Evolutionary conservation across 164 flowering plant genomes (phyloP).

Genomic region (Chimonanthus praecox): DNA sequence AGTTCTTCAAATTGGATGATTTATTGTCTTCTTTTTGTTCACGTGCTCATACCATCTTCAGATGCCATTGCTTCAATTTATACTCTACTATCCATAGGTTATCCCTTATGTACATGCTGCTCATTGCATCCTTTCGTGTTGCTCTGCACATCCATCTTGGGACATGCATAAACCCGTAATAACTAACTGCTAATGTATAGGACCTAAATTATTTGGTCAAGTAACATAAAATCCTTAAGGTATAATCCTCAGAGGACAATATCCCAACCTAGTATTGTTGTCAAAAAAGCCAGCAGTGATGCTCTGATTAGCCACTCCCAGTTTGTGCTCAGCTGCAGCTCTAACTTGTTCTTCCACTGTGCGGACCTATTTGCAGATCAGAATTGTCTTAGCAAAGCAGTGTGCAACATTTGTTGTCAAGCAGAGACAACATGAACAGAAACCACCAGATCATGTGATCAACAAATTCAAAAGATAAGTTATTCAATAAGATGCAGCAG

Average conservation of each 20-base stretch:
- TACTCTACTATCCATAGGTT: too few relatives aligned
- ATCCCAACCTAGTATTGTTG: constrained; percentile 79
- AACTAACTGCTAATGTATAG: too few relatives aligned
- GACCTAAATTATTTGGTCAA: background rate
- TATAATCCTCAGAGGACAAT: background rate
- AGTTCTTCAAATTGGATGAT: background rate
- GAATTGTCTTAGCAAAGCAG: background rate
- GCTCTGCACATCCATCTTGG: too few relatives aligned
- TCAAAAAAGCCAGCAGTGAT: constrained; percentile 99
- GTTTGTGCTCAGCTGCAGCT: constrained; percentile 98
- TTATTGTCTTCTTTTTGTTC: too few relatives aligned
- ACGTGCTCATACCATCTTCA: too few relatives aligned
- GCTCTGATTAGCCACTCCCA: constrained; percentile 99
- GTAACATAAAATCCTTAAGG: background rate
- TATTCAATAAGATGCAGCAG: background rate
- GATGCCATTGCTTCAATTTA: too few relatives aligned
- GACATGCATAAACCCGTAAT: too few relatives aligned
- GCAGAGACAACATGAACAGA: background rate
- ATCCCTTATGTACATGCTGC: too few relatives aligned
- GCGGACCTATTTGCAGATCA: constrained; percentile 43
- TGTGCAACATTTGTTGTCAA: constrained; percentile 2
- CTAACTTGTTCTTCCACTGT: constrained; percentile 99
- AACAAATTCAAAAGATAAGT: background rate
- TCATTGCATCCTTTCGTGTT: too few relatives aligned
- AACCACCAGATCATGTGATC: background rate